Percentiles rank a stretch among this genome's conserved stretches.
Conservation (phyloP, 1,284 basidiomycete species). For the Anthracocystis walkeri region DNA sequence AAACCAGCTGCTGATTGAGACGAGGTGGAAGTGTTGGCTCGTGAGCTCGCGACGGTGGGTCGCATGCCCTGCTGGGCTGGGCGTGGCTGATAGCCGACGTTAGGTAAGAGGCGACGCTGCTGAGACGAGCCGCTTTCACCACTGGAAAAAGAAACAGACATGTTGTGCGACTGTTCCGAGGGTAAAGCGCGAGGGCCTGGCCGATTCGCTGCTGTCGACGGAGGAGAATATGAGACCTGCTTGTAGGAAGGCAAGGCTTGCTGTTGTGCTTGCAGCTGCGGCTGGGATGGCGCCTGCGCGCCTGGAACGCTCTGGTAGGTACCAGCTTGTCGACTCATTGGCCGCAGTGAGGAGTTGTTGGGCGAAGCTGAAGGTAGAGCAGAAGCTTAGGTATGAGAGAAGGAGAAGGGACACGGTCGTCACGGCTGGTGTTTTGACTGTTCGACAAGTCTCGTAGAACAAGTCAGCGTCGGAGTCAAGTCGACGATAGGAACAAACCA, state of each 20-base stretch:
- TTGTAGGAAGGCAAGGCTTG: conserved; percentile 40
- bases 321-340: conserved; percentile 26
- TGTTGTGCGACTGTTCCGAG: conserved; percentile 16
- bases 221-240: conserved; percentile 32
- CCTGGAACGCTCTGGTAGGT: conserved; percentile 28
- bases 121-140: conserved; percentile 30
- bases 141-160: conserved; percentile 43
- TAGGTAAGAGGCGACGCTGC: conserved; percentile 29
- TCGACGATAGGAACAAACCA: too few relatives aligned
- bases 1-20: conserved; percentile 19
- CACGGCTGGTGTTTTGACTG: too few relatives aligned
- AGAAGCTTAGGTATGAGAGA: neutral
- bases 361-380: neutral
- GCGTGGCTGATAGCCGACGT: conserved; percentile 15
- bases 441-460: too few relatives aligned
- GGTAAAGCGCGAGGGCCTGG: conserved; percentile 9
- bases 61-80: conserved; percentile 1
- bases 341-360: neutral
- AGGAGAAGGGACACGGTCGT: neutral
- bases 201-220: conserved; percentile 3
- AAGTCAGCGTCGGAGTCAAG: neutral
- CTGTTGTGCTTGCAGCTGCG: conserved; percentile 4
- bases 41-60: conserved; percentile 2
- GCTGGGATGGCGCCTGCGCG: conserved; percentile 10
- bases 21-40: conserved; percentile 18